These are phyloP conservation scores for Luffa aegyptiaca DNA, from an alignment of 306 rosid genomes.

Conservation along the genomic window DNA sequence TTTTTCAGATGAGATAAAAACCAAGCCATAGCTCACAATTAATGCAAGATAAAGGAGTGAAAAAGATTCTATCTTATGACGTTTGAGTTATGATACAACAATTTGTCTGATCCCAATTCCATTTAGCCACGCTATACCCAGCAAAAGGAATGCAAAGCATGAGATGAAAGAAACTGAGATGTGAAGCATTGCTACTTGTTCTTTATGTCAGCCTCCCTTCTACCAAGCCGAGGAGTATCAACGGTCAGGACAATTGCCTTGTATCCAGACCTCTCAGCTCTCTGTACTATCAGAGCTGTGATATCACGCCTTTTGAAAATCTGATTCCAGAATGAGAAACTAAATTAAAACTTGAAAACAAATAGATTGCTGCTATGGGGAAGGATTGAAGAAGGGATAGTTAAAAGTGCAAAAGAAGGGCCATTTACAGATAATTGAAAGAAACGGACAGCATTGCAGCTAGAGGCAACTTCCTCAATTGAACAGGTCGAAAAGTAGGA, in stretches of 20 bases:
- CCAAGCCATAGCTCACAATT: not conserved
- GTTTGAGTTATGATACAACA: not conserved
- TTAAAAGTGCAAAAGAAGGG: conserved; percentile 1
- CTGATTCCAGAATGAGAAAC: conserved; percentile 15
- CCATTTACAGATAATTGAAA: conserved; percentile 49
- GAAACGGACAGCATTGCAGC: conserved; percentile 67
- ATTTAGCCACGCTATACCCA: not conserved
- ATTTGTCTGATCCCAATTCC: not conserved
- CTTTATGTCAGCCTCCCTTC: conserved; percentile 65
- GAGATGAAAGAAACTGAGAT: not conserved
- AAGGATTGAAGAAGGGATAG: not conserved
- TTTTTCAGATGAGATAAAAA: not conserved
- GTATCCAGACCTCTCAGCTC: conserved; percentile 53
- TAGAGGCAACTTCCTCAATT: conserved; percentile 56
- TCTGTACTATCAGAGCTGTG: conserved; percentile 30
- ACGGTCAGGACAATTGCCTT: conserved; percentile 54
- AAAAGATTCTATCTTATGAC: not conserved
- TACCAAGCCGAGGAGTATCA: conserved; percentile 47
- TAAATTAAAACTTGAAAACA: not conserved
- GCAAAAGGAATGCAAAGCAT: not conserved
- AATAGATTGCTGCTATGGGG: not conserved
- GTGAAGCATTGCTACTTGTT: conserved; percentile 28
- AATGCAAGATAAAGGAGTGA: not conserved
- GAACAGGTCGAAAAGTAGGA: conserved; percentile 40
- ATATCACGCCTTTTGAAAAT: conserved; percentile 48